A percentile compares a stretch with the other conserved stretches of the same genome.
phyloP scores from a whole-genome alignment of 2,329 filamentous ascomycete genomes.

The Cordyceps cicadae region DNA sequence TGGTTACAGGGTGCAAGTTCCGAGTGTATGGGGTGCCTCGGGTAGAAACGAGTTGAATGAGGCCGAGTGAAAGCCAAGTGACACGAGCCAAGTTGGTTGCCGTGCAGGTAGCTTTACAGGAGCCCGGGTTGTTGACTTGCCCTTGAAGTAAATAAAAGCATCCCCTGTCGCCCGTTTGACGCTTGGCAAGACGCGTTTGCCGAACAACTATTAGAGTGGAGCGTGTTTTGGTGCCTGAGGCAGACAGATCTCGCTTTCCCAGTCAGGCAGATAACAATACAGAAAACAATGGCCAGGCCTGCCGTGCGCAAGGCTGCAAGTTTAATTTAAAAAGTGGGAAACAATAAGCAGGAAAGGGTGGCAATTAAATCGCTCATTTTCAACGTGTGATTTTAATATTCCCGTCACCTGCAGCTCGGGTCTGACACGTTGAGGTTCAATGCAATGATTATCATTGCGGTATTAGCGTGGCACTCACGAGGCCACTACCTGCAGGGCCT shows the following conservation, averaged over 20 bases:
- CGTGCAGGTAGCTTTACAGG: not conserved
- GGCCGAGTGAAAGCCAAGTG: conserved; percentile 1
- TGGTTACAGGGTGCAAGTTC: not conserved
- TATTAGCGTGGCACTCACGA: not conserved
- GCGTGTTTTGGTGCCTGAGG: conserved; percentile 12
- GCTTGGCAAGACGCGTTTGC: conserved; percentile 10
- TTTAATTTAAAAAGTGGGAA: not conserved
- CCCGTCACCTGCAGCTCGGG: not conserved
- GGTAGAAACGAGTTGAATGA: not conserved
- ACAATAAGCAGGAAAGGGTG: not conserved
- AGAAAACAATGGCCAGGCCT: not conserved
- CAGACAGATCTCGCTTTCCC: not conserved
- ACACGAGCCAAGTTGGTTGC: not conserved
- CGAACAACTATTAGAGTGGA: not conserved
- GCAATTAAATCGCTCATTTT: not conserved
- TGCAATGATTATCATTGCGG: not conserved
- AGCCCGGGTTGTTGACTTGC: conserved; percentile 6
- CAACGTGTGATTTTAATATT: not conserved
- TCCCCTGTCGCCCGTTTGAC: not conserved
- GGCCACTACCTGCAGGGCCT: not conserved
- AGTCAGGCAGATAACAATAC: not conserved
- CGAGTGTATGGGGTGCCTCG: not conserved
- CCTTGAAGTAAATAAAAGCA: not conserved
- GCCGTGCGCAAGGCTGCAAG: not conserved
- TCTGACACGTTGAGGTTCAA: not conserved